Conservation (phyloP, 192 early-diverging fungal species). For the Podochytrium sp. region DNA sequence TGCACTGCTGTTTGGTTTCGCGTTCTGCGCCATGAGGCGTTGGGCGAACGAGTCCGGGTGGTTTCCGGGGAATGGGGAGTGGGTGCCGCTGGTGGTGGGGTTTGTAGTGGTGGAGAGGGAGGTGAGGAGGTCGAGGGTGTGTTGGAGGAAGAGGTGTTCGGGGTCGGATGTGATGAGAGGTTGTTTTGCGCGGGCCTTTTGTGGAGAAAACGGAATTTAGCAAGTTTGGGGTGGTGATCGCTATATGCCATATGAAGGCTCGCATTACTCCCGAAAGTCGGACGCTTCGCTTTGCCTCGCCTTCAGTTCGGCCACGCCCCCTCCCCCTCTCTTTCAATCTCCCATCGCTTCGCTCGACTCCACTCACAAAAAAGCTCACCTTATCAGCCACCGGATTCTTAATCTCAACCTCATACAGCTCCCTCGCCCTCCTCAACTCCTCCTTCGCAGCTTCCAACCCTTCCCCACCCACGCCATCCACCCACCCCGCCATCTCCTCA, state of each 20-base stretch:
- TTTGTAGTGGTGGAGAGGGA: slow-evolving; percentile 11
- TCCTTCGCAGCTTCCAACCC: neutral
- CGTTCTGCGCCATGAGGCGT: slow-evolving; percentile 38
- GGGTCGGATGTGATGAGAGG: slow-evolving; percentile 75
- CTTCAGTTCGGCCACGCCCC: no score
- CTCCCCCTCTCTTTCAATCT: neutral
- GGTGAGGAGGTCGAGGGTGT: slow-evolving; percentile 73
- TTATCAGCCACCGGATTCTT: slow-evolving; percentile 21
- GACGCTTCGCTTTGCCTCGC: no score
- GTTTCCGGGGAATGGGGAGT: neutral
- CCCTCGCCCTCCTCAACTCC: slow-evolving; percentile 13
- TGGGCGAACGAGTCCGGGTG: slow-evolving; percentile 56
- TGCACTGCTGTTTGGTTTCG: neutral
- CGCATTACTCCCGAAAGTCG: no score
- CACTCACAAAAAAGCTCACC: slow-evolving; percentile 26
- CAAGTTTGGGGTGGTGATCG: no score
- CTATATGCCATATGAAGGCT: no score
- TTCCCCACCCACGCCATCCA: slow-evolving; percentile 48
- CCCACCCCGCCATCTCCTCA: slow-evolving; percentile 58
- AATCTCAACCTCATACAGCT: slow-evolving; percentile 41
- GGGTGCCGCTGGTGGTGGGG: slow-evolving; percentile 1
- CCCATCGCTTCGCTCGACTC: neutral
- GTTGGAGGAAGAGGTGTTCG: slow-evolving; percentile 86
- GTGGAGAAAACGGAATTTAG: neutral
- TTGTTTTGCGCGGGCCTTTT: neutral